Evolutionary conservation across 129 eudicot genomes (phyloP).

Genomic region (Daucus carota): DH1_v3.0 NC_030387.2:33502501-33503000

Average conservation of each 20-base stretch:
- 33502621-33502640: constrained; percentile 85
- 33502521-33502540: neutral
- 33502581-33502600: constrained; percentile 85
- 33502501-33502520: neutral
- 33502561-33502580: constrained; percentile 1
- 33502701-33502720: neutral
- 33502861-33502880: neutral
- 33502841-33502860: neutral
- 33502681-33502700: neutral
- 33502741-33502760: neutral
- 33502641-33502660: constrained; percentile 58
- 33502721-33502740: neutral
- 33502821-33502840: neutral
- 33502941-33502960: constrained; percentile 90
- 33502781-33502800: neutral
- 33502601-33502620: constrained; percentile 92
- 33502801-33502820: too few relatives aligned
- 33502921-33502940: constrained; percentile 80
- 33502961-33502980: constrained; percentile 97
- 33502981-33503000: constrained; percentile 74
- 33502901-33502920: constrained; percentile 73
- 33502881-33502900: neutral
- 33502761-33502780: neutral
- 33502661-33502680: neutral
- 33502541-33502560: neutral